Evolutionary conservation across 2,329 filamentous ascomycete genomes (phyloP).

Genomic region (Trichoderma simmonsii): DNA sequence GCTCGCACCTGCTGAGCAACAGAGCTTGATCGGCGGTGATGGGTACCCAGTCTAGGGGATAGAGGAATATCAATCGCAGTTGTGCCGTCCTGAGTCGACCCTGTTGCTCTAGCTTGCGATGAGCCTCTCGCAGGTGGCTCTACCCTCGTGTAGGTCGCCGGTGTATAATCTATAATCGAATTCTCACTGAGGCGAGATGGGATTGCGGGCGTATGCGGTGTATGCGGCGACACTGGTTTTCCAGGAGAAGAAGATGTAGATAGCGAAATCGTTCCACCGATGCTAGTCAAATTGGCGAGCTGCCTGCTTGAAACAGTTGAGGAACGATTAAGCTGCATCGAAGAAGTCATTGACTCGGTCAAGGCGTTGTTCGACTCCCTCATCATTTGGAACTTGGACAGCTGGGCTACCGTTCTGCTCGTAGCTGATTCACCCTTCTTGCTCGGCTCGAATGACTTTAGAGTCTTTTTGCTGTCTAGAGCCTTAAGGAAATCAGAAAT

Average conservation of each 20-base stretch:
- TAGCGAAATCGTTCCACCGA: conserved; percentile 69
- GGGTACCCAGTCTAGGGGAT: conserved; percentile 59
- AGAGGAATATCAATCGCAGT: conserved; percentile 71
- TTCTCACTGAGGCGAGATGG: conserved; percentile 91
- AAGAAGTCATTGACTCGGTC: conserved; percentile 91
- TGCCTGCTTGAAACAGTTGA: conserved; percentile 68
- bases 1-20: conserved; percentile 61
- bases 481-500: conserved; percentile 91
- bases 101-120: conserved; percentile 28
- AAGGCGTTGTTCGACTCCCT: conserved; percentile 83
- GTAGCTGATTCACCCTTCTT: conserved; percentile 67
- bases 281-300: conserved; percentile 59
- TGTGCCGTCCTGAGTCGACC: conserved; percentile 49
- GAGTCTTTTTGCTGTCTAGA: conserved; percentile 82
- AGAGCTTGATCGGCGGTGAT: conserved; percentile 64
- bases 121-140: conserved; percentile 30
- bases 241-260: conserved; percentile 87
- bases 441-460: conserved; percentile 70
- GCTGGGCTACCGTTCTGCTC: conserved; percentile 72
- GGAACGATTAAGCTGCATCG: conserved; percentile 77
- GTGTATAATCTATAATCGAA: conserved; percentile 56
- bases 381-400: conserved; percentile 85
- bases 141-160: conserved; percentile 28
- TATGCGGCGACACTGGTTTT: conserved; percentile 85
- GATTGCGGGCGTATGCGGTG: conserved; percentile 88